Evolutionary conservation across 495 filamentous ascomycete genomes (phyloP).

Genomic region (Xylaria cubensis): DNA sequence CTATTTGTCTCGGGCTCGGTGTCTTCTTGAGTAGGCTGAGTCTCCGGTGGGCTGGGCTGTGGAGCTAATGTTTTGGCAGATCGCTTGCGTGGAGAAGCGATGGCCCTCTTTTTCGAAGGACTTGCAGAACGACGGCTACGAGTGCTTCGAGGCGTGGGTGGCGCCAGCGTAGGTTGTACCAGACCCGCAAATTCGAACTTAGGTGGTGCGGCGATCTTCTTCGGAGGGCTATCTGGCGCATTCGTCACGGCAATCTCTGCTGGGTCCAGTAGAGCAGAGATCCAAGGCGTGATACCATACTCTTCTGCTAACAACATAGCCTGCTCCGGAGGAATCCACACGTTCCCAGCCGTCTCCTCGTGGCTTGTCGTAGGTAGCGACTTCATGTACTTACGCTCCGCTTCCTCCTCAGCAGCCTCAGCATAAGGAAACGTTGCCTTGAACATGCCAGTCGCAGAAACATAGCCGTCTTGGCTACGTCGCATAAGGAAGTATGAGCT

Average conservation of each 20-base stretch:
- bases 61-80: conserved; percentile 64
- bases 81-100: conserved; percentile 73
- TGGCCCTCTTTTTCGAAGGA: conserved; percentile 56
- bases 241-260: conserved; percentile 62
- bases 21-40: conserved; percentile 38
- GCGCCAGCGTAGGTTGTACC: conserved; percentile 47
- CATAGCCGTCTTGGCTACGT: conserved; percentile 90
- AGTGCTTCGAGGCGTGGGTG: conserved; percentile 51
- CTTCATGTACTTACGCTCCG: conserved; percentile 87
- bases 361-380: conserved; percentile 74
- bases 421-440: conserved; percentile 98
- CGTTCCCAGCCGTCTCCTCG: conserved; percentile 94
- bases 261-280: conserved; percentile 85
- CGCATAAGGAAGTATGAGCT: conserved; percentile 98
- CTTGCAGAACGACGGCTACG: conserved; percentile 61
- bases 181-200: conserved; percentile 58
- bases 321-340: conserved; percentile 89
- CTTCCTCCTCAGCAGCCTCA: conserved; percentile 79
- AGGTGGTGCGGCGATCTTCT: conserved; percentile 74
- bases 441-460: conserved; percentile 99
- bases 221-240: conserved; percentile 56
- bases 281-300: conserved; percentile 81
- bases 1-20: conserved; percentile 41
- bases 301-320: conserved; percentile 86
- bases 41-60: conserved; percentile 38